Evolutionary conservation across 768 basidiomycete genomes (phyloP), one percentile per base, ranked within the genome.

Genomic region (Phylloporus sp.): DNA sequence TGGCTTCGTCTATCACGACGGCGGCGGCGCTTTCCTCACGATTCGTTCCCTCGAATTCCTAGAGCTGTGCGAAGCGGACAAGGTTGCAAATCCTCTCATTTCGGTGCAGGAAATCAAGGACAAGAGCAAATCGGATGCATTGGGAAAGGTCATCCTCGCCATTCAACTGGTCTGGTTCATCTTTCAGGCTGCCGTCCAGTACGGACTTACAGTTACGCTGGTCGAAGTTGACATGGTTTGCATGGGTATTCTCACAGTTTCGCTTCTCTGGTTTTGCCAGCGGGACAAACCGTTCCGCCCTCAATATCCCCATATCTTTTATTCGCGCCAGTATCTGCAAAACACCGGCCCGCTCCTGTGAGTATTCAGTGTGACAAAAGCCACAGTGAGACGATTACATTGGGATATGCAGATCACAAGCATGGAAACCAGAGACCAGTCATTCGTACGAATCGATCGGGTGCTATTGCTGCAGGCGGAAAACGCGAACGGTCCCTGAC

Each of bases 71-170:
- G 18, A 33, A 24, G 20, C 4, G 6, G 23, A 35, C 5, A 17
- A 41, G 2, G 34, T 47, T 3, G 32, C 39, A 17, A 43, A 43
- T 14, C 42, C 42, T 8, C 5, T 27, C 5, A 18, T 48, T 11
- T 36, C 33, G 20, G 26, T n/a, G n/a, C n/a, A 48, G 18, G 40
- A 48, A 1, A 42, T 45, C 20, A 15, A n/a, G 2, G 42, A 48
- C 18, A 48, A 21, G 29, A 35, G 42, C 42, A 49, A 34, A 27
- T 38, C 42, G 4, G 48, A 44, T 35, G 34, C 27, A 46, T 46
- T 15, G 15, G 41, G 42, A 13, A 43, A 44, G 27, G 24, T 24
- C 2, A 33, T 49, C 5, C 17, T 49, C 29, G 14, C 13, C 15
- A 2, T 49, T 3, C 48, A 49, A 14, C 29, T 38, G 4, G 2